These are phyloP conservation scores for Saprolegnia diclina DNA, from an alignment of 352 stramenopile genomes.

Conservation along the genomic window DNA sequence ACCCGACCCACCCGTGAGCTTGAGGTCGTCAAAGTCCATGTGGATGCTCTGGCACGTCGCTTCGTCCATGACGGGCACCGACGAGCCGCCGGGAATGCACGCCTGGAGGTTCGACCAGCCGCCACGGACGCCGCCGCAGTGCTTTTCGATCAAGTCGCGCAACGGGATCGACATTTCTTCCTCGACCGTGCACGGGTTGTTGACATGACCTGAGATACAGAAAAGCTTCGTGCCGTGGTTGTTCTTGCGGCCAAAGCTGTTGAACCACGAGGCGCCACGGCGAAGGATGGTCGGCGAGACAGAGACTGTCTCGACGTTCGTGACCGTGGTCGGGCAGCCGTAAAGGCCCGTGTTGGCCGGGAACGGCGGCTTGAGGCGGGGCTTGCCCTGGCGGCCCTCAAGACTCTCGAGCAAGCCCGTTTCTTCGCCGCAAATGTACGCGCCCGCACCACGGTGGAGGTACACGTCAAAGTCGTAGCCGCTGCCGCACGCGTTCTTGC, in stretches of 20 bases:
- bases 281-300: constrained; percentile 98
- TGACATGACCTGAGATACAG: constrained; percentile 99
- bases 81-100: constrained; percentile 96
- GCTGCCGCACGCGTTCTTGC: constrained; percentile 94
- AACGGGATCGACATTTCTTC: constrained; percentile 98
- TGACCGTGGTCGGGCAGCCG: constrained; percentile 98
- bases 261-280: constrained; percentile 95
- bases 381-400: constrained; percentile 97
- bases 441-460: constrained; percentile 96
- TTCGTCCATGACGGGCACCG: constrained; percentile 94
- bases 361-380: constrained; percentile 98
- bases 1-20: constrained; percentile 90
- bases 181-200: constrained; percentile 98
- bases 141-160: constrained; percentile 97
- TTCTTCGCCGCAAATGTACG: constrained; percentile 99
- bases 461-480: constrained; percentile 99
- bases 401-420: constrained; percentile 97
- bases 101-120: constrained; percentile 99
- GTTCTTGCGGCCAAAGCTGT: constrained; percentile 95
- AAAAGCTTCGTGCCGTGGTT: constrained; percentile 99
- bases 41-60: constrained; percentile 93
- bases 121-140: constrained; percentile 97
- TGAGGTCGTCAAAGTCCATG: constrained; percentile 99
- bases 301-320: constrained; percentile 98
- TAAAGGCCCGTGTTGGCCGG: constrained; percentile 98